Evolutionary conservation across 768 basidiomycete species (phyloP).

Genomic region (Auricularia heimuer): DNA sequence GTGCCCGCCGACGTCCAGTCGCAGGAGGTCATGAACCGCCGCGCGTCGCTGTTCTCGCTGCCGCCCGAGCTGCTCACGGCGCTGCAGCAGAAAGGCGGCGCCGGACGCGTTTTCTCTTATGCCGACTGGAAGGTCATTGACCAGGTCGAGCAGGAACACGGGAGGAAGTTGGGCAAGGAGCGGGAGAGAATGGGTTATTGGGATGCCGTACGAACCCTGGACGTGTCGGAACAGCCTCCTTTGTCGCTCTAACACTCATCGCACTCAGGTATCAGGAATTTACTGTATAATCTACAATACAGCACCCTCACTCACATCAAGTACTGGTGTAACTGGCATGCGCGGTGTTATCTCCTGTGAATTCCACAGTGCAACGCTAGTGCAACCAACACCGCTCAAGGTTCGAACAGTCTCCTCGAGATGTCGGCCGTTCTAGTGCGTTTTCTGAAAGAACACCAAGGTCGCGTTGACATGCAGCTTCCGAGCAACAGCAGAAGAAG

Average conservation of each 20-base stretch:
- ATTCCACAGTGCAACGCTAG: too few relatives aligned
- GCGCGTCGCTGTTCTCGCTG: conserved; percentile 5
- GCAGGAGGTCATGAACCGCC: conserved; percentile 12
- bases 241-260: neutral
- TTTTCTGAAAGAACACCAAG: too few relatives aligned
- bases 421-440: too few relatives aligned
- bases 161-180: conserved; percentile 51
- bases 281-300: too few relatives aligned
- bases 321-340: too few relatives aligned
- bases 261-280: neutral
- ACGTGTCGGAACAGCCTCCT: neutral
- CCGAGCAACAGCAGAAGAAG: too few relatives aligned
- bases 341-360: too few relatives aligned
- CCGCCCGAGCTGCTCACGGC: conserved; percentile 20
- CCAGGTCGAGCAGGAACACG: conserved; percentile 56
- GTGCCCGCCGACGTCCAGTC: conserved; percentile 2
- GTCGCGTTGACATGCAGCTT: too few relatives aligned
- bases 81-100: conserved; percentile 32
- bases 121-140: conserved; percentile 69
- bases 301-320: too few relatives aligned
- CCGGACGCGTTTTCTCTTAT: conserved; percentile 50
- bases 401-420: too few relatives aligned
- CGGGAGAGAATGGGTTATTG: conserved; percentile 57
- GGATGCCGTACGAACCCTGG: neutral
- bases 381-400: too few relatives aligned